Percentiles rank a stretch among this genome's conserved stretches.
These are phyloP conservation scores for Tremella mesenterica DNA, from an alignment of 768 basidiomycete genomes.

Conservation along the genomic window DNA sequence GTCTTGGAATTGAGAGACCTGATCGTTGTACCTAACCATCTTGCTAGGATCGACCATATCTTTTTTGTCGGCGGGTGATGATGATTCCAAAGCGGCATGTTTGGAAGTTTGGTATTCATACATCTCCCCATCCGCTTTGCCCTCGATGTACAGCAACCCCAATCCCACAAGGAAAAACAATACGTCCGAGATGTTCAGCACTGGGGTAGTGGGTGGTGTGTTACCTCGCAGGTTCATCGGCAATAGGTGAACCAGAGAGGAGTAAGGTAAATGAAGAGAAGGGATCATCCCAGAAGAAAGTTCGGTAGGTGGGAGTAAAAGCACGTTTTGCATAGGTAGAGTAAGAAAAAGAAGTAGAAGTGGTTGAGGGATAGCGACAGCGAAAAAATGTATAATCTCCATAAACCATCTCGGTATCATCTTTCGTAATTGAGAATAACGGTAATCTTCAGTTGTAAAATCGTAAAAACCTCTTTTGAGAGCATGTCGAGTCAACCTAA, in stretches of 20 bases:
- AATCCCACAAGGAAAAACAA: constrained; percentile 56
- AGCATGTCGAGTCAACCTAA: constrained; percentile 67
- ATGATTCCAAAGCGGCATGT: constrained; percentile 46
- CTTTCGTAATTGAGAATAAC: constrained; percentile 69
- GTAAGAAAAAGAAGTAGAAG: constrained; percentile 62
- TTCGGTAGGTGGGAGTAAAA: constrained; percentile 38
- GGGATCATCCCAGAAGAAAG: constrained; percentile 17
- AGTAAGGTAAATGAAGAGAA: constrained; percentile 12
- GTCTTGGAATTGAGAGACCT: too few relatives aligned
- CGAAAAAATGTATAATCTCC: constrained; percentile 59
- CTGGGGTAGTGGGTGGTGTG: constrained; percentile 49
- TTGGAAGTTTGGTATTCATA: constrained; percentile 71
- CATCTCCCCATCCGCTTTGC: constrained; percentile 84
- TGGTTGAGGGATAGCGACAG: constrained; percentile 73
- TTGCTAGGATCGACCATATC: constrained; percentile 53
- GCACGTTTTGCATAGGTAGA: constrained; percentile 42
- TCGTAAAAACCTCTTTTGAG: constrained; percentile 75
- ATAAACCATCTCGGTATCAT: constrained; percentile 54
- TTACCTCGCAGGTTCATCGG: constrained; percentile 5
- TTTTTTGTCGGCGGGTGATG: constrained; percentile 17
- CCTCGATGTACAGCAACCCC: constrained; percentile 58
- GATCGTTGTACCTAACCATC: too few relatives aligned
- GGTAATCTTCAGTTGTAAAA: constrained; percentile 56
- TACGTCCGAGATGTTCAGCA: constrained; percentile 58
- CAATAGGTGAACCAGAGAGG: constrained; percentile 11